Conservation (phyloP, 306 rosid species). For the Cyamopsis tetragonoloba region DNA sequence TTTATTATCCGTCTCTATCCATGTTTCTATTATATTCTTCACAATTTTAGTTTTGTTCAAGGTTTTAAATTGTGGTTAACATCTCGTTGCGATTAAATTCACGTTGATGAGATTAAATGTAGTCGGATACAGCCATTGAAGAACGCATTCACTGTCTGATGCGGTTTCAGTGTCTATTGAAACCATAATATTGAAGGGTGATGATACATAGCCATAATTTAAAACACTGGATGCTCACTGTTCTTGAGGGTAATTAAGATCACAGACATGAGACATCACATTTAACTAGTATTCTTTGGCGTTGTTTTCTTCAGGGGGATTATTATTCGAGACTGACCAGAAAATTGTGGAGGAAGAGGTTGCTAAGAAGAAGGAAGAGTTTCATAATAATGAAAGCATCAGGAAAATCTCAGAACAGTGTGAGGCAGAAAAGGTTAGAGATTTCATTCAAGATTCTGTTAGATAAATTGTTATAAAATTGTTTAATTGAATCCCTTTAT, state of each 20-base stretch:
- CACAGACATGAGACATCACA: neutral
- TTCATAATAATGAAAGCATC: slow-evolving; percentile 34
- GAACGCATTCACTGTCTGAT: no score
- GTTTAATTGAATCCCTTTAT: neutral
- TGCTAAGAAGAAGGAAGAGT: slow-evolving; percentile 42
- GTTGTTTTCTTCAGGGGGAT: slow-evolving; percentile 39
- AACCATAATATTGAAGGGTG: no score
- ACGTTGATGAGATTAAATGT: no score
- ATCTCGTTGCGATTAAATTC: no score
- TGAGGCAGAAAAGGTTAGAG: slow-evolving; percentile 42
- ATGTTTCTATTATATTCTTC: neutral
- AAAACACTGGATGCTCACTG: no score
- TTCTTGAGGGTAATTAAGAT: neutral
- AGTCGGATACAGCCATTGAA: no score
- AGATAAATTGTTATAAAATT: neutral
- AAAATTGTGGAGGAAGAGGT: slow-evolving; percentile 40
- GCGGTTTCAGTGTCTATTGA: no score
- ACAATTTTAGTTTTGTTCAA: no score
- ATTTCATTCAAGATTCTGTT: neutral
- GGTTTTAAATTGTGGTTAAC: no score
- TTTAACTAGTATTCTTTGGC: neutral
- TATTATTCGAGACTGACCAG: slow-evolving; percentile 41
- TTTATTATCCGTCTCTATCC: neutral
- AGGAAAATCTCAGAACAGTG: slow-evolving; percentile 36
- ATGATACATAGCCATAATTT: no score